Evolutionary conservation across 2,329 filamentous ascomycete genomes (phyloP).

Genomic region (Elsinoe perseae): DNA sequence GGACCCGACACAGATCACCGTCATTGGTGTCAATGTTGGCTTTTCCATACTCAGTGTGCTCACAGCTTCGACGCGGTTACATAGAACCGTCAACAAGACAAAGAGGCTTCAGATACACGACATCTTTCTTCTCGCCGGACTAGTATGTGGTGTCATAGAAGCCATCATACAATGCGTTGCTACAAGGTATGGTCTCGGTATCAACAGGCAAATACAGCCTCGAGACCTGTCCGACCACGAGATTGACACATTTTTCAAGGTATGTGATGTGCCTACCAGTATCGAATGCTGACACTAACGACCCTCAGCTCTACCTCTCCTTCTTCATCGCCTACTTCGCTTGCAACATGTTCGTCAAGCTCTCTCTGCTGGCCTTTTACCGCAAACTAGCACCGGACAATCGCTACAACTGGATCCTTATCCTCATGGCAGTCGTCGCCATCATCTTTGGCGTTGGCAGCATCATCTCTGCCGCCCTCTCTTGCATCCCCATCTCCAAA

Average conservation of each 20-base stretch:
- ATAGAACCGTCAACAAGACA: slow-evolving; percentile 11
- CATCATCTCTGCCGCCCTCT: slow-evolving; percentile 31
- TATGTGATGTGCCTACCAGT: slow-evolving; percentile 10
- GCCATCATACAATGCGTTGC: slow-evolving; percentile 19
- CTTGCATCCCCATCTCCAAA: slow-evolving; percentile 32
- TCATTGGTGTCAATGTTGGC: slow-evolving; percentile 16
- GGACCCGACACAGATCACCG: slow-evolving; percentile 6
- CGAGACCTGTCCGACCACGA: slow-evolving; percentile 5
- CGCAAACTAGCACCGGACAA: slow-evolving; percentile 29
- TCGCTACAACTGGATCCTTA: slow-evolving; percentile 25
- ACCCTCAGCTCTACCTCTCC: slow-evolving; percentile 22
- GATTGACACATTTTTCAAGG: slow-evolving; percentile 18
- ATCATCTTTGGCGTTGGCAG: slow-evolving; percentile 30
- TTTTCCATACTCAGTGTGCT: slow-evolving; percentile 11
- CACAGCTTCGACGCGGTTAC: slow-evolving; percentile 9
- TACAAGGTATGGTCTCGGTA: slow-evolving; percentile 19
- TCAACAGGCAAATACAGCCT: slow-evolving; percentile 11
- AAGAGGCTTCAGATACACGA: slow-evolving; percentile 12
- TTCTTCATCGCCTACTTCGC: slow-evolving; percentile 33
- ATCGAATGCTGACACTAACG: background rate
- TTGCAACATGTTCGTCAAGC: slow-evolving; percentile 36
- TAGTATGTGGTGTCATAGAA: slow-evolving; percentile 18
- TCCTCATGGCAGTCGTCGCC: slow-evolving; percentile 29
- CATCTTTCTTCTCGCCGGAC: slow-evolving; percentile 2
- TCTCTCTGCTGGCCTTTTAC: slow-evolving; percentile 36